Conservation (phyloP, 305 asterid genomes). For the Rubia occidens region DNA sequence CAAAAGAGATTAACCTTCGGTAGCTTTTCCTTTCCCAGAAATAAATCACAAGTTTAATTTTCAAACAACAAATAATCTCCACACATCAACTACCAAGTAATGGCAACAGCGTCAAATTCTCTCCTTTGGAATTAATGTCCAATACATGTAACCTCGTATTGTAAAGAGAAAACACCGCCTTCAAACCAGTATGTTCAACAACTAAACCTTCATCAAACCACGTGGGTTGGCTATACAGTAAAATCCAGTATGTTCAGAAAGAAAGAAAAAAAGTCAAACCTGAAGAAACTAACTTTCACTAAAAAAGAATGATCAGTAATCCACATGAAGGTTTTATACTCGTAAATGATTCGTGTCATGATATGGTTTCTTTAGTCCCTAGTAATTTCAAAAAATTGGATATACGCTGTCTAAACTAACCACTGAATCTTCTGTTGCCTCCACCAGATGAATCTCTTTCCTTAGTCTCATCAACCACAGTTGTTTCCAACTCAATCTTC, state of each 20-base stretch:
- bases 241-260: too few species aligned
- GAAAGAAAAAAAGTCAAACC: not conserved
- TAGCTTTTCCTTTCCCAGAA: not conserved
- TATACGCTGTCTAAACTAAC: constrained; percentile 32
- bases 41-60: not conserved
- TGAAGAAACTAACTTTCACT: not conserved
- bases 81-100: not conserved
- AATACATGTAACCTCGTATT: too few species aligned
- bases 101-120: not conserved
- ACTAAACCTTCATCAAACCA: not conserved
- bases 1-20: not conserved
- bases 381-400: not conserved
- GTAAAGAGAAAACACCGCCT: not conserved
- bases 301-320: not conserved
- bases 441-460: constrained; percentile 89
- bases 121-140: too few species aligned
- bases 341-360: too few species aligned
- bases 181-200: not conserved
- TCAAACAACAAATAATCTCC: not conserved
- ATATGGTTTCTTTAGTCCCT: not conserved
- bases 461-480: constrained; percentile 96
- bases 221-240: too few species aligned
- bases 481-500: constrained; percentile 92
- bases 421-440: constrained; percentile 92
- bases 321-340: not conserved